Conservation (phyloP, 2,329 filamentous ascomycete species). For the Nothophaeocryptopus gaeumannii region DNA sequence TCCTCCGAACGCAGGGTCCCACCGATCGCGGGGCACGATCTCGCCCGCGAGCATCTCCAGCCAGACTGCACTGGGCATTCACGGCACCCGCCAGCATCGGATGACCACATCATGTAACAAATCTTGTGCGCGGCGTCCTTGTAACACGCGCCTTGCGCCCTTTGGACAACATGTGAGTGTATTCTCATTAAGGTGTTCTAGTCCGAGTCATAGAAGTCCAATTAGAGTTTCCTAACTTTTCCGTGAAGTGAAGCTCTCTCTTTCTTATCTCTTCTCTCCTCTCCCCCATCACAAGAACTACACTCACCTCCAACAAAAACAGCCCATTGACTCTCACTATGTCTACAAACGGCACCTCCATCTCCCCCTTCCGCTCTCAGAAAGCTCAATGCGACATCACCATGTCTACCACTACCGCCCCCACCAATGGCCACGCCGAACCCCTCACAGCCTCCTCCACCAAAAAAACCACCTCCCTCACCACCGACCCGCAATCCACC, state of each 20-base stretch:
- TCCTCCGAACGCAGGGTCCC: too few relatives aligned
- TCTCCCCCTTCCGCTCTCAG: conserved; percentile 21
- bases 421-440: conserved; percentile 22
- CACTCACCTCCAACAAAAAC: background rate
- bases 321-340: conserved; percentile 5
- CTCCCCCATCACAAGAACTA: background rate
- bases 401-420: conserved; percentile 13
- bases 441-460: conserved; percentile 20
- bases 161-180: background rate
- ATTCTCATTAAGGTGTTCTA: too few relatives aligned
- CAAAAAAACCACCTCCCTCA: conserved; percentile 21
- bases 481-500: conserved; percentile 41
- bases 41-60: too few relatives aligned
- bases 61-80: too few relatives aligned
- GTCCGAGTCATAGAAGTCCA: too few relatives aligned
- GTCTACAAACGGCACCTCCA: conserved; percentile 17
- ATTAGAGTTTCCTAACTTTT: too few relatives aligned
- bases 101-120: too few relatives aligned
- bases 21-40: too few relatives aligned
- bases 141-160: conserved; percentile 3
- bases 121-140: too few relatives aligned
- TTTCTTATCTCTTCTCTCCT: background rate
- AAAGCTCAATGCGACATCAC: conserved; percentile 8
- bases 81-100: too few relatives aligned
- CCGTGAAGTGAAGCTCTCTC: background rate